Base-by-base conservation (phyloP, 2,329 filamentous ascomycete genomes). In the Keithomyces neogunnii region DNA sequence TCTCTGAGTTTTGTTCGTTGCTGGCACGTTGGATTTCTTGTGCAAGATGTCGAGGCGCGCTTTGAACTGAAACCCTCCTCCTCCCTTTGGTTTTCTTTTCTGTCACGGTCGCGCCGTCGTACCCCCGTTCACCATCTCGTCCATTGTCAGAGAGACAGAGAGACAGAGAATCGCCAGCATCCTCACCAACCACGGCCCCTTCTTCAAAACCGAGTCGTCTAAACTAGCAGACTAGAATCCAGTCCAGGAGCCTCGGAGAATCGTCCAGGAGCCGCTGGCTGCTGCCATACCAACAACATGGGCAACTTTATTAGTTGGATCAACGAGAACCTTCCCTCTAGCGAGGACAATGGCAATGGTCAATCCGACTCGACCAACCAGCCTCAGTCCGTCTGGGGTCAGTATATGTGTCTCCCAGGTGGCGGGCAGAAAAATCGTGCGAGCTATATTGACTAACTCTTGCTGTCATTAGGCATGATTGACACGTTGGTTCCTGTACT, bases 401-500 rank as follows among this genome's bases (percentile, higher is more conserved):
- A 56, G 63, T 59, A 29, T 13, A 19, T 19, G 19, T 19, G 4
- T 6, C 26, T 29, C 3, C 43, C 9, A 26, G n/a, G 8, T 19
- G 5, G n/a, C 5, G 19, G 19, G 19, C n/a, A 5, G 13, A 26
- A 40, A 1, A 2, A 7, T 7, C n/a, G 26, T 9, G 32, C 28
- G 29, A 43, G 42, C 35, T 9, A 38, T 32, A 40, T 32, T 28
- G 28, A 35, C 47, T 51, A 44, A 55, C 31, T 48, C 35, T 50
- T 55, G 39, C 51, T 42, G 8, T 39, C 10, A 13, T 1, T 8
- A 69, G 67, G 66, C 61, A 71, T 71, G 68, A 36, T 80, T 45
- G 69, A 69, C 60, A 82, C 80, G 33, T 70, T 83, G 19, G 57
- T 79, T 6, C 80, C 80, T 8, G 71, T 81, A 4, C 59, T 77